Base-by-base conservation (phyloP, 129 eudicot genomes). In the Artemisia tridentata region DNA sequence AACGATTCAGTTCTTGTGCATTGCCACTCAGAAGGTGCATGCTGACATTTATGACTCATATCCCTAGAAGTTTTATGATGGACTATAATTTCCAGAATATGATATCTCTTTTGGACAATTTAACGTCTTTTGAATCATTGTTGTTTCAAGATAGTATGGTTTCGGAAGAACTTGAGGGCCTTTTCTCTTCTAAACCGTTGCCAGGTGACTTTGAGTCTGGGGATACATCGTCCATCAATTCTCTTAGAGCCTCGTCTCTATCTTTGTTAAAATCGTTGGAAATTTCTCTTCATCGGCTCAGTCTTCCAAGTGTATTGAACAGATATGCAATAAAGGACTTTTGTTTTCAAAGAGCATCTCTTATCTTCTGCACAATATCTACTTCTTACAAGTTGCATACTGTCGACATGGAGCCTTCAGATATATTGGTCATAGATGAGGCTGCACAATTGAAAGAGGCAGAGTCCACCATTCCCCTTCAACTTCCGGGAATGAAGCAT, bases 291-390 rank as follows among this genome's bases (percentile, higher is more conserved):
- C 77, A 21, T 50, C 12, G 17, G 12, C 86, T 84, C 16, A 20
- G 69, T 15, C 78, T 89, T 48, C 86, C 90, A 18, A 63, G 53
- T 53, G 75, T 43, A 13, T 49, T 51, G 70, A 73, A 46, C 68
- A 41, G 11, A 31, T 46, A 8, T 53, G 68, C 78, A 34, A 45
- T 78, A 27, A 67, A 0, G 65, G 82, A 84, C 6, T 85, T 86
- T 5, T 86, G 90, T 75, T 75, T 80, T 65, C 43, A 80, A 67
- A 74, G 46, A 11, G 96, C 90, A 54, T 86, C 87, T 1, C 64
- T 84, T 17, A 55, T 89, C 47, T 83, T 88, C 60, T 88, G 91
- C 72, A 88, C 91, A 4, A 72, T 80, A 18, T 85, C 90, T 27
- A 80, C 75, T 56, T 75, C 95, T 3, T 88, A 57, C 68, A 82